Percentiles rank a stretch among this genome's conserved stretches.
These are phyloP conservation scores for Penicillium sp. DNA, from an alignment of 2,329 filamentous ascomycete genomes.

Conservation along the genomic window DNA sequence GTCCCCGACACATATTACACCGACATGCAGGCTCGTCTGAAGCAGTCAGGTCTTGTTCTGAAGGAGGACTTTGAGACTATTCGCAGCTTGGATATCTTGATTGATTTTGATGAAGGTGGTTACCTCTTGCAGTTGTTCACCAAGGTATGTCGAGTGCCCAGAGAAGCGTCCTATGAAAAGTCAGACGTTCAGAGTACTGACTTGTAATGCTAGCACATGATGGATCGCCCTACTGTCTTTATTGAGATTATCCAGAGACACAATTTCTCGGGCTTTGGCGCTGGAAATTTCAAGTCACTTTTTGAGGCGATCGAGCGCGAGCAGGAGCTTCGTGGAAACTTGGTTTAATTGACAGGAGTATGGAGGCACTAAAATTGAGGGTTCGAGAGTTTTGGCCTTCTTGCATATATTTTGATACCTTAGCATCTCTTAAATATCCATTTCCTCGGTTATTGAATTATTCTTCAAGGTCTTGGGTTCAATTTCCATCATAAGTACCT, in stretches of 20 bases:
- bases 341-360: slow-evolving; percentile 47
- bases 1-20: slow-evolving; percentile 88
- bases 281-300: slow-evolving; percentile 91
- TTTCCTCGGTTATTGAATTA: too few species aligned
- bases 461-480: not conserved
- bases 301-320: slow-evolving; percentile 96
- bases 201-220: slow-evolving; percentile 63
- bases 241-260: slow-evolving; percentile 95
- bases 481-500: not conserved
- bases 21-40: slow-evolving; percentile 72
- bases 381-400: not conserved
- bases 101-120: slow-evolving; percentile 92
- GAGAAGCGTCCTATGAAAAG: not conserved
- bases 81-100: slow-evolving; percentile 79
- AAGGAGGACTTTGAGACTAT: slow-evolving; percentile 80
- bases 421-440: not conserved
- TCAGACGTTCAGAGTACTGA: slow-evolving; percentile 7
- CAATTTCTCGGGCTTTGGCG: slow-evolving; percentile 88
- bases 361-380: not conserved
- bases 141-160: slow-evolving; percentile 51
- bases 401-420: slow-evolving; percentile 4
- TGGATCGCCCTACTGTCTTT: slow-evolving; percentile 94
- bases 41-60: slow-evolving; percentile 63
- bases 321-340: slow-evolving; percentile 81
- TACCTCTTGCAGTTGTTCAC: slow-evolving; percentile 79